phyloP scores from a whole-genome alignment of 208 protist genomes.

The Acanthamoeba royreba region DNA sequence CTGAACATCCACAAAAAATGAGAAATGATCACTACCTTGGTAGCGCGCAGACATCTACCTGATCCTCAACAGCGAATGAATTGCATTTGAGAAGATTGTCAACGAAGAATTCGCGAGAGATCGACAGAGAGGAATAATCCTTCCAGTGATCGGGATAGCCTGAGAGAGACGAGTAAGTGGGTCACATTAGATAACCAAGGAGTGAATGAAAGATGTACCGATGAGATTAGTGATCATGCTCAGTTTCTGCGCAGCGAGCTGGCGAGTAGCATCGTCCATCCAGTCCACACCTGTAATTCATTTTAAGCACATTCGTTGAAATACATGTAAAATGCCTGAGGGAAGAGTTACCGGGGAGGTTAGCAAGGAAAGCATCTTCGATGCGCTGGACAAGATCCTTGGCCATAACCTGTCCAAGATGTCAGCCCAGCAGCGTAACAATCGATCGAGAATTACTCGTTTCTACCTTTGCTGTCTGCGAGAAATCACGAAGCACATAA shows the following conservation, averaged over 20 bases:
- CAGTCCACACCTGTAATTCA: neutral
- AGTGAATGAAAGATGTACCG: neutral
- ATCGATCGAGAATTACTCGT: neutral
- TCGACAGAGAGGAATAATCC: neutral
- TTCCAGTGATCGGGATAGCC: conserved; percentile 35
- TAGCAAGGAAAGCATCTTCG: neutral
- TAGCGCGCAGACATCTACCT: neutral
- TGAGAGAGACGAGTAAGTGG: neutral
- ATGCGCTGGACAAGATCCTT: neutral
- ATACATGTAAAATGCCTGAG: neutral
- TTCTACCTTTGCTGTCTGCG: neutral
- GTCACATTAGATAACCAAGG: neutral
- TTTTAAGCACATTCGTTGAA: neutral
- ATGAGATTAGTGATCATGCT: neutral
- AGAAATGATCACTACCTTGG: neutral
- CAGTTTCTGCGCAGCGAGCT: neutral
- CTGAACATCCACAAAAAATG: neutral
- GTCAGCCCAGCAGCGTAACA: neutral
- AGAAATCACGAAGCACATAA: neutral
- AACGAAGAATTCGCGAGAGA: neutral
- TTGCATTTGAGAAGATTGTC: neutral
- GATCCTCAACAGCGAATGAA: neutral
- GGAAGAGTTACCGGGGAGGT: neutral
- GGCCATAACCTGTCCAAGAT: neutral
- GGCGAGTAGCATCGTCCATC: neutral